A percentile compares a stretch with the other conserved stretches of the same genome.
These are phyloP conservation scores for Aquilaria sinensis DNA, from an alignment of 345 rosid species.

Conservation along the genomic window DNA sequence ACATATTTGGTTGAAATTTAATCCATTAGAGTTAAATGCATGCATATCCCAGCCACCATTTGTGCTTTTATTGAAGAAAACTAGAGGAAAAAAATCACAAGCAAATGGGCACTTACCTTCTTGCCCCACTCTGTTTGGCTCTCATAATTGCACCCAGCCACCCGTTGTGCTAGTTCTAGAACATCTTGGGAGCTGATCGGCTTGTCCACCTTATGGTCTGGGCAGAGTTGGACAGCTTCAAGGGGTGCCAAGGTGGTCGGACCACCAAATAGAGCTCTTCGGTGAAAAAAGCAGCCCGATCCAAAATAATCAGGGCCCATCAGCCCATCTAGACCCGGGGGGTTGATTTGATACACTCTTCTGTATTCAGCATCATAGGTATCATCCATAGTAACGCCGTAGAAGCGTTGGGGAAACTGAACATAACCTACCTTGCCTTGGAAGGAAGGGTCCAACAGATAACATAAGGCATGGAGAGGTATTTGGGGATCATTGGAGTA, in stretches of 20 bases:
- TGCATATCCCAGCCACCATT: too few species aligned
- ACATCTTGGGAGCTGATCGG: conserved; percentile 21
- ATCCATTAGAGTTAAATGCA: not conserved
- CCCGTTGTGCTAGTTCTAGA: conserved; percentile 40
- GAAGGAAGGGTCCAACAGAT: conserved; percentile 33
- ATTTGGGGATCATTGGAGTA: conserved; percentile 61
- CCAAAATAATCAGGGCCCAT: conserved; percentile 45
- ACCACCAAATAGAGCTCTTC: conserved; percentile 48
- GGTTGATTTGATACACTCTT: conserved; percentile 32
- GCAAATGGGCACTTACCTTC: conserved; percentile 27
- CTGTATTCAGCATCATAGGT: conserved; percentile 40
- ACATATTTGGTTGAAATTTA: not conserved
- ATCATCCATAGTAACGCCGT: conserved; percentile 45
- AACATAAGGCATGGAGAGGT: conserved; percentile 42
- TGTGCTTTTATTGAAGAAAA: too few species aligned
- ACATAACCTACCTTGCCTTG: conserved; percentile 27
- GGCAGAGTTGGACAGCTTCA: conserved; percentile 32
- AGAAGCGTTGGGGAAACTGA: conserved; percentile 71
- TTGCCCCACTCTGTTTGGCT: conserved; percentile 53
- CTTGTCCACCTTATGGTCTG: conserved; percentile 15
- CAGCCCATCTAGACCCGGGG: conserved; percentile 45
- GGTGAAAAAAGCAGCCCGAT: conserved; percentile 53
- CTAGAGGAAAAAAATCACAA: not conserved
- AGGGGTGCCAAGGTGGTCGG: conserved; percentile 22
- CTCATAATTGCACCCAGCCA: conserved; percentile 52